Evolutionary conservation across 2,329 filamentous ascomycete species (phyloP), one percentile per base, ranked within the genome.

Genomic region (Hysterium pulicare): DNA sequence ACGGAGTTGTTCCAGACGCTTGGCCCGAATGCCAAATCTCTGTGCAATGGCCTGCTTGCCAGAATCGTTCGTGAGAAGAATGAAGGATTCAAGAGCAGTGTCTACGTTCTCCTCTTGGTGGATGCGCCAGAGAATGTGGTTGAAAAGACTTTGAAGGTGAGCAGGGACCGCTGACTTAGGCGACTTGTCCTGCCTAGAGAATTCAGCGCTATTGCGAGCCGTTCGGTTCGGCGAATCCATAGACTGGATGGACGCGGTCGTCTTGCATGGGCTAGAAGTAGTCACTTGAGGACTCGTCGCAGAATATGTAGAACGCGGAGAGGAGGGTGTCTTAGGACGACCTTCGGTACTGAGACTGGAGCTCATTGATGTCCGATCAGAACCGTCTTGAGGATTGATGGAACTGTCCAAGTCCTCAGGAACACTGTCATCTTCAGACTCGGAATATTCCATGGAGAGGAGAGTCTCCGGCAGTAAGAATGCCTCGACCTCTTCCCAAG

Each of bases 61-160:
- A 1, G 67, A 57, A 46, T 76, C 72, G 47, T 76, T 75, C 40
- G 72, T 75, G 33, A 76, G 63, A 47, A 76, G 71, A 46, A 76
- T 75, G 59, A 73, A 76, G 6, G 71, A 71, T 47, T 73, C 72
- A 4, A 75, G 63, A 7, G 72, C 70, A 28, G 70, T 68, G 24
- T 70, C 64, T 2, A 71, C 70, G 44, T 75, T 71, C 8, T 61
- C 57, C 44, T 75, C 73, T 41, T 73, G 71, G 54, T 76, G 68
- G 42, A 76, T 71, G 50, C 71, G 68, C 73, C 73, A 76, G 6
- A 76, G 55, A 20, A 75, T 71, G 49, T 75, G 72, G 53, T 73
- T 75, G 64, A 75, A 74, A 23, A 76, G 65, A 4, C 72, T 69
- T 45, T 69, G 71, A 13, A 75, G 59, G 30, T 59, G 55, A 11